Base-by-base conservation (phyloP, 179 eudicot genomes). In the Camellia oleifera region DNA sequence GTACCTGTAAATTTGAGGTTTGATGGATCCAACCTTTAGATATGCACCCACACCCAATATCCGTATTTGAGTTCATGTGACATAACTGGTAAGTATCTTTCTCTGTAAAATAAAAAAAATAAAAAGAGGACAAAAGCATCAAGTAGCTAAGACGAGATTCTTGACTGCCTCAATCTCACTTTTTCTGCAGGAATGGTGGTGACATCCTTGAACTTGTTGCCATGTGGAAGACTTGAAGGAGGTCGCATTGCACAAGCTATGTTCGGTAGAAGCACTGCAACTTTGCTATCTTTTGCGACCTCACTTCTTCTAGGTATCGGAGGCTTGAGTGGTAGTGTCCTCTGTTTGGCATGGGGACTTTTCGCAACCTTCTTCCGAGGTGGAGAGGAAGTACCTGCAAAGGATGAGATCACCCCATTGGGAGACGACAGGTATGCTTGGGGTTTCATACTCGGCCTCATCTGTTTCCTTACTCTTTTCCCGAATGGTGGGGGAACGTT, bases 211-310 rank as follows among this genome's bases (percentile, higher is more conserved):
- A 95, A 95, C 88, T 77, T 95, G 83, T 83, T 95, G 69, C 98
- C 98, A 0, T 92, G 97, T 76, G 98, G 98, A 78, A 89, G 94
- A 77, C 95, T 95, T 6, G 98, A 95, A 90, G 98, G 98, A 26
- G 98, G 98, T 0, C 89, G 98, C 4, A 93, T 95, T n/a, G 98
- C 98, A 0, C 98, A 95, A 78, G 95, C 98, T 44, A 90, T 93
- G 94, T 93, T 95, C 1, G 98, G 98, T 54, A 89, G 98, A 78
- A 92, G 82, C 92, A 90, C 90, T 0, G 98, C 98, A 1, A 78
- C 86, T 52, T 67, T 93, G 75, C 81, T 95, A 56, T 95, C 98
- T 2, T 85, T 93, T 8, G 88, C 88, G 13, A 92, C 94, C 14
- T 93, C 98, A 14, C 81, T 93, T 53, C 83, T 92, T 63, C 88